phyloP scores from a whole-genome alignment of 1,139 yeast species.

The Wickerhamiella infanticola region DNA sequence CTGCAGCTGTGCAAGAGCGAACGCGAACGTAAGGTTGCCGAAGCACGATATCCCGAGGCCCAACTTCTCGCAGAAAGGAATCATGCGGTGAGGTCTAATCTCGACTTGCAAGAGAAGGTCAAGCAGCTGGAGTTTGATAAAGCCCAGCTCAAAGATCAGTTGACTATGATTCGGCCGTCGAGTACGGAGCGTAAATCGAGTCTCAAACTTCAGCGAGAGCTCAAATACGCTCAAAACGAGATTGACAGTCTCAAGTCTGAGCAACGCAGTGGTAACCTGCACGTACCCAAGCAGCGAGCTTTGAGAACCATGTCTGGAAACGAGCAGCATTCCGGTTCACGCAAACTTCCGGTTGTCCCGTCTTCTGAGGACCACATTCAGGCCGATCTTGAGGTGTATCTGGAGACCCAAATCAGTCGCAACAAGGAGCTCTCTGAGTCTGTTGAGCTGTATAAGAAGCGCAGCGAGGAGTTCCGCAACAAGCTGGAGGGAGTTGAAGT shows the following conservation, averaged over 20 bases:
- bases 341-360: not conserved
- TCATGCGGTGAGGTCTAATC: slow-evolving; percentile 4
- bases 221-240: not conserved
- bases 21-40: slow-evolving; percentile 8
- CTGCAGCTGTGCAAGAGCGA: slow-evolving; percentile 12
- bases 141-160: slow-evolving; percentile 10
- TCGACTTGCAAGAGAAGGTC: slow-evolving; percentile 5
- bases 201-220: slow-evolving; percentile 2
- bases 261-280: not conserved
- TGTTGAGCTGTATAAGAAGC: slow-evolving; percentile 45
- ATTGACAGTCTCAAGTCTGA: slow-evolving; percentile 1
- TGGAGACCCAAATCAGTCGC: slow-evolving; percentile 38
- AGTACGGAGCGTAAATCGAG: not conserved
- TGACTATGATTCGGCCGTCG: not conserved
- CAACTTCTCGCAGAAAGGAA: slow-evolving; percentile 5
- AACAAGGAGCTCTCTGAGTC: slow-evolving; percentile 38
- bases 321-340: slow-evolving; percentile 17
- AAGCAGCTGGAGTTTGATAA: slow-evolving; percentile 9
- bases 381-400: slow-evolving; percentile 27
- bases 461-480: slow-evolving; percentile 62
- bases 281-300: slow-evolving; percentile 1
- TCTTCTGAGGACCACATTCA: not conserved
- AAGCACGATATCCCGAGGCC: slow-evolving; percentile 2
- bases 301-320: slow-evolving; percentile 17
- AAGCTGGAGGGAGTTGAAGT: slow-evolving; percentile 71